phyloP scores from a whole-genome alignment of 2,329 filamentous ascomycete genomes.

The Biscogniauxia marginata region DNA sequence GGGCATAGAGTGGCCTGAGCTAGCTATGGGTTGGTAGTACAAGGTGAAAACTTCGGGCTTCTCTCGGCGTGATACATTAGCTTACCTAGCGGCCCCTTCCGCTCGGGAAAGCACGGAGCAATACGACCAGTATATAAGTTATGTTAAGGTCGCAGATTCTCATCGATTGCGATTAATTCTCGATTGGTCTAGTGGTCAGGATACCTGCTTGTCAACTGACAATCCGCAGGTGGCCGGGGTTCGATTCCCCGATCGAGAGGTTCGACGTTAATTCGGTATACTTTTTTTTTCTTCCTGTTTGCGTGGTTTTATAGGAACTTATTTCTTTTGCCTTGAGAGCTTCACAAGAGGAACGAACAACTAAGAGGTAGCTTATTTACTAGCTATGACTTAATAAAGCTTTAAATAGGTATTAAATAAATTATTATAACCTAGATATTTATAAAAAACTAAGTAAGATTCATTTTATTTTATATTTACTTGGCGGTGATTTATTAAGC shows the following conservation, averaged over 20 bases:
- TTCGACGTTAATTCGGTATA: not conserved
- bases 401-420: no score
- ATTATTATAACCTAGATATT: no score
- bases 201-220: slow-evolving; percentile 8
- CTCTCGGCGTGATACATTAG: not conserved
- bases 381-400: no score
- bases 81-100: not conserved
- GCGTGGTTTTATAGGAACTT: not conserved
- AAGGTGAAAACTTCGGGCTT: not conserved
- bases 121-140: not conserved
- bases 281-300: not conserved
- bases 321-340: no score
- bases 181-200: slow-evolving; percentile 7
- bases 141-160: not conserved
- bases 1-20: no score
- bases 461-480: no score
- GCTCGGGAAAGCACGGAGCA: not conserved
- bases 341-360: no score
- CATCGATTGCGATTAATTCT: not conserved
- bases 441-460: no score
- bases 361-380: no score
- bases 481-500: no score
- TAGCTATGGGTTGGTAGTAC: not conserved
- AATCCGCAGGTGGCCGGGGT: slow-evolving; percentile 32
- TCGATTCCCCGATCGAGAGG: slow-evolving; percentile 37